Percentiles rank a stretch among this genome's conserved stretches.
phyloP scores from a whole-genome alignment of 768 basidiomycete genomes.

The Wakefieldia striispora region DNA sequence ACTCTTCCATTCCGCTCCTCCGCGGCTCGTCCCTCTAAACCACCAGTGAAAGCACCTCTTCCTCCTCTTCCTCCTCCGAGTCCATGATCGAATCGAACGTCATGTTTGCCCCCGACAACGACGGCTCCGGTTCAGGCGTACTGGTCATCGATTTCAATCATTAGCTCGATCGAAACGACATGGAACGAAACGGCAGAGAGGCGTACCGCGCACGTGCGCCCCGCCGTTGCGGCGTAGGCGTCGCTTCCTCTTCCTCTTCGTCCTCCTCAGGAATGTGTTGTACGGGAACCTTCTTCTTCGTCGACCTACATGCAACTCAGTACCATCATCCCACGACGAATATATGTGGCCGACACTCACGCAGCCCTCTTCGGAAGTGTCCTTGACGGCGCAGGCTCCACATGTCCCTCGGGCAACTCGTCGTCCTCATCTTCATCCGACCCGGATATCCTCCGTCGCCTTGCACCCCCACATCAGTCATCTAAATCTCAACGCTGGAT shows the following conservation, averaged over 20 bases:
- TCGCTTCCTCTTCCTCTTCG: constrained; percentile 41
- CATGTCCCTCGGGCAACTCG: constrained; percentile 32
- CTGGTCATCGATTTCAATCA: not conserved
- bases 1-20: too few species aligned
- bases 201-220: constrained; percentile 9
- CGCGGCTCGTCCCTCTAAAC: not conserved
- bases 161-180: not conserved
- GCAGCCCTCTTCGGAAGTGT: constrained; percentile 56
- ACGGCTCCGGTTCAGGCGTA: constrained; percentile 4
- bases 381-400: constrained; percentile 43
- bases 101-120: constrained; percentile 12
- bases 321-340: not conserved
- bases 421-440: constrained; percentile 48
- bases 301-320: constrained; percentile 31
- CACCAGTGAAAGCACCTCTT: constrained; percentile 41
- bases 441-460: constrained; percentile 55
- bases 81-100: constrained; percentile 54
- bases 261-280: constrained; percentile 33
- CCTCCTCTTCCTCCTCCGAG: constrained; percentile 48
- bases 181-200: not conserved
- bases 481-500: not conserved
- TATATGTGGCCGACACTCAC: constrained; percentile 36
- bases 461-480: constrained; percentile 17
- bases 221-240: constrained; percentile 31
- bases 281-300: constrained; percentile 34